phyloP scores from a whole-genome alignment of 805 yeast species.

The Hanseniaspora mollemarum region DNA sequence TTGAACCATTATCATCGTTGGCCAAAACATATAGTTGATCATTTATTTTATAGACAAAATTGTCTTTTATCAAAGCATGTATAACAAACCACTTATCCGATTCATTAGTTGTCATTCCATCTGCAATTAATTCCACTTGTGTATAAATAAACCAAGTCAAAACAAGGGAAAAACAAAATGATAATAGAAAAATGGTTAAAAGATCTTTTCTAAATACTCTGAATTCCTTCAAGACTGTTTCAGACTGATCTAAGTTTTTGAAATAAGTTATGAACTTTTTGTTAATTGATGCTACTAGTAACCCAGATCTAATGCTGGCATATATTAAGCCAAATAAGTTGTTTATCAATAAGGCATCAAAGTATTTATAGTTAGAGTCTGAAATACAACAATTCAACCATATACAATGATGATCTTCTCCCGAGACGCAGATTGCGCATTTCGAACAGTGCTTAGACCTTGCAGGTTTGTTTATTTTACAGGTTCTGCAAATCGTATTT shows the following conservation, averaged over 20 bases:
- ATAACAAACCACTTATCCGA: conserved; percentile 59
- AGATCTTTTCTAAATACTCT: conserved; percentile 21
- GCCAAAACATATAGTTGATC: not conserved
- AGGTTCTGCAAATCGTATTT: conserved; percentile 42
- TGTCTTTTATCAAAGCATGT: conserved; percentile 39
- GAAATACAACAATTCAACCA: conserved; percentile 73
- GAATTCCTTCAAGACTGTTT: conserved; percentile 9
- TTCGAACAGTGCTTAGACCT: conserved; percentile 64
- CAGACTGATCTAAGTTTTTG: conserved; percentile 20
- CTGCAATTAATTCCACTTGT: conserved; percentile 42
- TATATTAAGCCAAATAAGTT: conserved; percentile 38
- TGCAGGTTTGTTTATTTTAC: conserved; percentile 54
- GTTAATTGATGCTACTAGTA: conserved; percentile 13
- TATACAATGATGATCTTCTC: conserved; percentile 65
- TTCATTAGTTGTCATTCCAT: conserved; percentile 71
- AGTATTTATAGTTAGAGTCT: conserved; percentile 49
- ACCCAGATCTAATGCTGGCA: conserved; percentile 30
- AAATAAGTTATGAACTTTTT: conserved; percentile 10
- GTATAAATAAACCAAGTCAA: conserved; percentile 34
- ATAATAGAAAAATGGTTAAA: conserved; percentile 35
- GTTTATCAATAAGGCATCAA: conserved; percentile 42
- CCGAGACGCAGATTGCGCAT: conserved; percentile 51
- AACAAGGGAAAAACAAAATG: conserved; percentile 36
- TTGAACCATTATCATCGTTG: not conserved
- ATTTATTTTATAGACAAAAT: conserved; percentile 26